Conservation (phyloP, 2,329 filamentous ascomycete genomes). For the Ophiostoma perfectum region DNA sequence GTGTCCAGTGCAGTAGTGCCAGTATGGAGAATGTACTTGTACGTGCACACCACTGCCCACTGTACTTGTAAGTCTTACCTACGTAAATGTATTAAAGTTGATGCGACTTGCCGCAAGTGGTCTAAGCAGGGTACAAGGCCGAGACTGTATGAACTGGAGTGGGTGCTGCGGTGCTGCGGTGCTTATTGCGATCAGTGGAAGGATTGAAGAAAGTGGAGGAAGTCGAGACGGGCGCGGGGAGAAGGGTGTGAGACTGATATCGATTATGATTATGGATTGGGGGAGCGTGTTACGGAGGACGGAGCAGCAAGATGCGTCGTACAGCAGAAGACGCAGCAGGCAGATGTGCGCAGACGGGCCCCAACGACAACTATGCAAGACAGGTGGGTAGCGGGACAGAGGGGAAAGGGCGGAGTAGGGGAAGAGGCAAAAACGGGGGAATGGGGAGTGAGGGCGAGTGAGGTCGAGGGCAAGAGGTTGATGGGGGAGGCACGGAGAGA, state of each 20-base stretch:
- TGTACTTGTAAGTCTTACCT: neutral
- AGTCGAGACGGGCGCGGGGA: conserved; percentile 13
- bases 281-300: too few relatives aligned
- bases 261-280: too few relatives aligned
- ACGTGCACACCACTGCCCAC: conserved; percentile 1
- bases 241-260: conserved; percentile 1
- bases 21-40: neutral
- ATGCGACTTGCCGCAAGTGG: conserved; percentile 6
- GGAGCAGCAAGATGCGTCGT: neutral
- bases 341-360: neutral
- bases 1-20: conserved; percentile 4
- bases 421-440: conserved; percentile 14
- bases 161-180: too few relatives aligned
- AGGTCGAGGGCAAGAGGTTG: neutral
- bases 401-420: conserved; percentile 23
- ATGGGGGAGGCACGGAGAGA: neutral
- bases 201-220: conserved; percentile 5
- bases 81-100: conserved; percentile 10
- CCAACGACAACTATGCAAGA: neutral
- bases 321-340: neutral
- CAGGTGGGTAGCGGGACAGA: neutral
- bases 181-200: neutral
- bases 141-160: neutral
- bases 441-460: neutral
- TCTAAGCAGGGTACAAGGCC: neutral